Evolutionary conservation across 768 basidiomycete species (phyloP).

Genomic region (Russula sp.): DNA sequence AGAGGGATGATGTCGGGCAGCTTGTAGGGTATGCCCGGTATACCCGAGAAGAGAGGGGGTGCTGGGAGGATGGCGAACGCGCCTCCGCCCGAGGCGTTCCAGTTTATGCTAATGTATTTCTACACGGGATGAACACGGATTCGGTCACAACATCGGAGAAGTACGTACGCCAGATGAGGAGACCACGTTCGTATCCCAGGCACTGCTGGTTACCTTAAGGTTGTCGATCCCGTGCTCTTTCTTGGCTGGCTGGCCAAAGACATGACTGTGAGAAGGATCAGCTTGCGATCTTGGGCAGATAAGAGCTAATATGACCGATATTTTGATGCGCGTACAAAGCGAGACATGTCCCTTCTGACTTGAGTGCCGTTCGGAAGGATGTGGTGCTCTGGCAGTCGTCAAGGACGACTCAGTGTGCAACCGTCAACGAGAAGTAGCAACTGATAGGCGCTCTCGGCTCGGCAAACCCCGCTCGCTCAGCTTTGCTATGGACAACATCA

Average conservation of each 20-base stretch:
- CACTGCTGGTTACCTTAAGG: slow-evolving; percentile 77
- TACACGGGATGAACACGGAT: slow-evolving; percentile 2
- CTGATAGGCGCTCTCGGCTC: neutral
- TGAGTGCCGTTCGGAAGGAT: neutral
- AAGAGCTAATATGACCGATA: slow-evolving; percentile 52
- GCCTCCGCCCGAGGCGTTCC: slow-evolving; percentile 87
- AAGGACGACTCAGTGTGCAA: neutral
- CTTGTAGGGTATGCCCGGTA: slow-evolving; percentile 57
- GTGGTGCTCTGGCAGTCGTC: neutral
- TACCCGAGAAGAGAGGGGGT: slow-evolving; percentile 57
- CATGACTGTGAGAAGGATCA: slow-evolving; percentile 50
- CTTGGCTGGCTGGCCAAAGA: slow-evolving; percentile 84
- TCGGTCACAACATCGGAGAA: neutral
- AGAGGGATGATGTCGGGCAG: slow-evolving; percentile 90
- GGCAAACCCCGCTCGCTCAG: slow-evolving; percentile 4
- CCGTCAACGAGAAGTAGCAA: no score
- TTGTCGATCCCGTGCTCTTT: slow-evolving; percentile 79
- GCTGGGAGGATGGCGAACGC: slow-evolving; percentile 93
- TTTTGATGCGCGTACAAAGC: slow-evolving; percentile 81
- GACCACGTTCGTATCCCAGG: slow-evolving; percentile 95
- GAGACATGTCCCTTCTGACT: slow-evolving; percentile 48
- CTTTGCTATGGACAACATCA: slow-evolving; percentile 17
- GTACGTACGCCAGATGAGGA: slow-evolving; percentile 68
- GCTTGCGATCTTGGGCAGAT: slow-evolving; percentile 6
- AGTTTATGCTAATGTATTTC: slow-evolving; percentile 84